Percentiles rank a stretch among this genome's conserved stretches.
Evolutionary conservation across 2,329 filamentous ascomycete genomes (phyloP).

Genomic region (Stachybotrys elegans): DNA sequence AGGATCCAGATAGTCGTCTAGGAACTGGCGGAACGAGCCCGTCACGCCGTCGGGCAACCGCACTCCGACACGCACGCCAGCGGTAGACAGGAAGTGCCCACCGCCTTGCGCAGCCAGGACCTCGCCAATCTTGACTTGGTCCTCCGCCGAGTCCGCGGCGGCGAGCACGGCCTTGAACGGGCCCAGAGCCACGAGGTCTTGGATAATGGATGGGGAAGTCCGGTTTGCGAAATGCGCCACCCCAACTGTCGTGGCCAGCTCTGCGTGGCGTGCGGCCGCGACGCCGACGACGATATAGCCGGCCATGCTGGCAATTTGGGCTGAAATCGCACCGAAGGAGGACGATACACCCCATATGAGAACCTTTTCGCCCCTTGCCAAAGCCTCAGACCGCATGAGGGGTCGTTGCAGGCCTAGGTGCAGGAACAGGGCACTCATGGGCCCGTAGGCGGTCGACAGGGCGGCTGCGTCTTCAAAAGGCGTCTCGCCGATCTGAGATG

Average conservation of each 20-base stretch:
- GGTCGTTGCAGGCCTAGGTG: slow-evolving; percentile 6
- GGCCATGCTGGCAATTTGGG: slow-evolving; percentile 1
- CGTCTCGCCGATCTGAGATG: not conserved
- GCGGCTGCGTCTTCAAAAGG: slow-evolving; percentile 5
- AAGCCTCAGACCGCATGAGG: not conserved
- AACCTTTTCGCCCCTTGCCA: slow-evolving; percentile 2
- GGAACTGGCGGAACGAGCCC: slow-evolving; percentile 1
- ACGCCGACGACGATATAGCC: slow-evolving; percentile 7
- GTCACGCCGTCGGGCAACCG: slow-evolving; percentile 3
- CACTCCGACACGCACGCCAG: slow-evolving; percentile 6
- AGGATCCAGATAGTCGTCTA: slow-evolving; percentile 7
- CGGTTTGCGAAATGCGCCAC: slow-evolving; percentile 5
- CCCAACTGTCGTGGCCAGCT: slow-evolving; percentile 1
- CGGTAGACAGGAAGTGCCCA: slow-evolving; percentile 5
- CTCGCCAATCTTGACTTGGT: slow-evolving; percentile 5
- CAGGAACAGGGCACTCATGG: slow-evolving; percentile 6
- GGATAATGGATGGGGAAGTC: not conserved
- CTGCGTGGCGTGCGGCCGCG: slow-evolving; percentile 2
- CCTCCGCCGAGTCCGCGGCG: slow-evolving; percentile 4
- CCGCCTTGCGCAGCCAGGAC: slow-evolving; percentile 4
- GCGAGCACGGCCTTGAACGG: slow-evolving; percentile 7
- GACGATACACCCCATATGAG: slow-evolving; percentile 7
- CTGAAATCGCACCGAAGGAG: slow-evolving; percentile 4
- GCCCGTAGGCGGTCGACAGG: slow-evolving; percentile 1
- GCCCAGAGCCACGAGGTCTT: not conserved